These are phyloP conservation scores for Thermothielavioides terrestris DNA, from an alignment of 495 filamentous ascomycete genomes.

Conservation along the genomic window DNA sequence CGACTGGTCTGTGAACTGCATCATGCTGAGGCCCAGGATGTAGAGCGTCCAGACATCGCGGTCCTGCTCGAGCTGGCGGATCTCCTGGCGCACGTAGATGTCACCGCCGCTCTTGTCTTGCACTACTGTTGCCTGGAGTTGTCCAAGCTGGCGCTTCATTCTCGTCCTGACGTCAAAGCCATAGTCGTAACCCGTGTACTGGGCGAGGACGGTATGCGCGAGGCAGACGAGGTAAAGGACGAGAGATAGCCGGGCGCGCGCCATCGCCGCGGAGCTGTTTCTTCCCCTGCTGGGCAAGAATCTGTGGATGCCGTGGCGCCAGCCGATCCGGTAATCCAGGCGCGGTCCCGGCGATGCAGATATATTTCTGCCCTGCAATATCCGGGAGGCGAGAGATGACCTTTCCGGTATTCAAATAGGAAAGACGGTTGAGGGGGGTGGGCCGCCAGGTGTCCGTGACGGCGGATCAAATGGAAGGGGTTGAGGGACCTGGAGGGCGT, in stretches of 20 bases:
- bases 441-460: no score
- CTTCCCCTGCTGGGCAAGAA: not conserved
- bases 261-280: slow-evolving; percentile 3
- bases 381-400: no score
- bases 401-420: no score
- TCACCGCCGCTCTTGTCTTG: slow-evolving; percentile 9
- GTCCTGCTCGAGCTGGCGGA: slow-evolving; percentile 49
- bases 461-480: no score
- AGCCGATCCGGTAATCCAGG: no score
- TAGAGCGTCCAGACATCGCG: slow-evolving; percentile 51
- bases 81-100: slow-evolving; percentile 35
- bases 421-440: no score
- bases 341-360: no score
- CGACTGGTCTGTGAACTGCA: slow-evolving; percentile 47
- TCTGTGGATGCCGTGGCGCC: no score
- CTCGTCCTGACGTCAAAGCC: slow-evolving; percentile 26
- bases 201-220: slow-evolving; percentile 3
- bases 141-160: slow-evolving; percentile 18
- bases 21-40: slow-evolving; percentile 44
- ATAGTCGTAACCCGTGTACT: slow-evolving; percentile 31
- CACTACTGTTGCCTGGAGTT: slow-evolving; percentile 12
- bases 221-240: slow-evolving; percentile 2
- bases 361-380: no score
- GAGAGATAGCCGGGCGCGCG: slow-evolving; percentile 1
- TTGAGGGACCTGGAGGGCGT: no score